Conservation (phyloP, 176 grass and related monocot species). For the Oryza officinalis region DNA sequence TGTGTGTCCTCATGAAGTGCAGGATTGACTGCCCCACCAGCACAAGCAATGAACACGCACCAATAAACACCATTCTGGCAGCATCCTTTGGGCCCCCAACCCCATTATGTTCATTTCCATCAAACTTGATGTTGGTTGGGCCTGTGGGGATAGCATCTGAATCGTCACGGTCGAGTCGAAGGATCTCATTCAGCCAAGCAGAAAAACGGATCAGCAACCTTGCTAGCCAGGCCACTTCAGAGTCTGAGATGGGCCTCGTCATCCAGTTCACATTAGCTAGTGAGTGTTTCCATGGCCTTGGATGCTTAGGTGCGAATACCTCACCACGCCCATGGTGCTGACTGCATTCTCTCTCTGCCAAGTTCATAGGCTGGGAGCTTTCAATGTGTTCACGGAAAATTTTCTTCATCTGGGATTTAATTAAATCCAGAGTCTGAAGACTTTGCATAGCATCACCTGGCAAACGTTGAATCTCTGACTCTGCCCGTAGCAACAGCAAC, state of each 20-base stretch:
- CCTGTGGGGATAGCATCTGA: constrained; percentile 24
- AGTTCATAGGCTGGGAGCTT: constrained; percentile 27
- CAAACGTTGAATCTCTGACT: constrained; percentile 61
- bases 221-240: constrained; percentile 76
- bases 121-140: constrained; percentile 48
- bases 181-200: constrained; percentile 54
- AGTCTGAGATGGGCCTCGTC: constrained; percentile 62
- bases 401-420: constrained; percentile 59
- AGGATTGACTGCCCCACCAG: constrained; percentile 48
- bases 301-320: constrained; percentile 67
- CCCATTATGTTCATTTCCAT: constrained; percentile 42
- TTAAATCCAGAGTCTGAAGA: constrained; percentile 51
- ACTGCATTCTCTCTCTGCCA: constrained; percentile 30
- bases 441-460: constrained; percentile 45
- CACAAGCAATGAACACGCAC: constrained; percentile 44
- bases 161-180: constrained; percentile 44
- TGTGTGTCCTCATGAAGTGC: constrained; percentile 60
- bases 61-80: constrained; percentile 40
- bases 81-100: constrained; percentile 65
- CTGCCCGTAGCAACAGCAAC: constrained; percentile 66
- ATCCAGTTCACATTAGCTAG: constrained; percentile 59
- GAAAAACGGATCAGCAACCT: constrained; percentile 59
- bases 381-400: constrained; percentile 57
- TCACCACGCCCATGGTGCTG: constrained; percentile 41
- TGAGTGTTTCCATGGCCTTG: constrained; percentile 37